Evolutionary conservation across 2,329 filamentous ascomycete species (phyloP).

Genomic region (Trichoderma guizhouense): DNA sequence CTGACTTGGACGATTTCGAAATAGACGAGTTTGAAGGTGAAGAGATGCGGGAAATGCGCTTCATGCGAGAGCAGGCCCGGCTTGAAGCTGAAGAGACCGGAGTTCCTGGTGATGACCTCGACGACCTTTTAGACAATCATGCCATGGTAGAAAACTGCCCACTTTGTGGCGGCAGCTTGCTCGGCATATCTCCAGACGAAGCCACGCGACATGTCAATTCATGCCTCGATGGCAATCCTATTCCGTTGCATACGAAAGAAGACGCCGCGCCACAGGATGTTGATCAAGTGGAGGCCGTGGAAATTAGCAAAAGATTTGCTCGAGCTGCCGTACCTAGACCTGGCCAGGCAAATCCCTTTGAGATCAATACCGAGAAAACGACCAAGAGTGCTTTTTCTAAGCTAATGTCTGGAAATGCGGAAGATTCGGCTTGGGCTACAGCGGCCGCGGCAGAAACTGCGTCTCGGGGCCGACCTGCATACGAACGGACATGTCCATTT

Average conservation of each 20-base stretch:
- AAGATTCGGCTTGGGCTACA: constrained; percentile 84
- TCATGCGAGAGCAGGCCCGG: constrained; percentile 72
- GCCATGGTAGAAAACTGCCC: constrained; percentile 57
- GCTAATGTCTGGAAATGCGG: constrained; percentile 87
- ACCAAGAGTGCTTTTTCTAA: constrained; percentile 78
- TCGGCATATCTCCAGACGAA: constrained; percentile 59
- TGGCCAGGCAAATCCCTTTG: constrained; percentile 77
- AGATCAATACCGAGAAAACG: constrained; percentile 41
- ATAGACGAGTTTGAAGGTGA: constrained; percentile 55
- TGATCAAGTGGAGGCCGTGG: constrained; percentile 35
- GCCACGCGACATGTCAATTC: constrained; percentile 85
- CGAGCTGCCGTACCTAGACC: constrained; percentile 69
- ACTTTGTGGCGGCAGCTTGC: constrained; percentile 67
- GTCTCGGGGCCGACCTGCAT: constrained; percentile 79
- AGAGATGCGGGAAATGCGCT: constrained; percentile 63
- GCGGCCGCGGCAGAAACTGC: constrained; percentile 77
- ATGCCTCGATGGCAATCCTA: constrained; percentile 80
- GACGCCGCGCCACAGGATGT: constrained; percentile 19
- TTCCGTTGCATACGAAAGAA: constrained; percentile 45
- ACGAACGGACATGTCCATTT: constrained; percentile 89
- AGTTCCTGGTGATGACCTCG: constrained; percentile 36
- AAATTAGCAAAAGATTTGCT: constrained; percentile 58
- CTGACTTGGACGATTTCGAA: constrained; percentile 56
- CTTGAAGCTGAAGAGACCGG: constrained; percentile 57
- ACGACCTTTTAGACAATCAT: constrained; percentile 32